phyloP scores from a whole-genome alignment of 2,329 filamentous ascomycete genomes.

The Zalaria obscura region DNA sequence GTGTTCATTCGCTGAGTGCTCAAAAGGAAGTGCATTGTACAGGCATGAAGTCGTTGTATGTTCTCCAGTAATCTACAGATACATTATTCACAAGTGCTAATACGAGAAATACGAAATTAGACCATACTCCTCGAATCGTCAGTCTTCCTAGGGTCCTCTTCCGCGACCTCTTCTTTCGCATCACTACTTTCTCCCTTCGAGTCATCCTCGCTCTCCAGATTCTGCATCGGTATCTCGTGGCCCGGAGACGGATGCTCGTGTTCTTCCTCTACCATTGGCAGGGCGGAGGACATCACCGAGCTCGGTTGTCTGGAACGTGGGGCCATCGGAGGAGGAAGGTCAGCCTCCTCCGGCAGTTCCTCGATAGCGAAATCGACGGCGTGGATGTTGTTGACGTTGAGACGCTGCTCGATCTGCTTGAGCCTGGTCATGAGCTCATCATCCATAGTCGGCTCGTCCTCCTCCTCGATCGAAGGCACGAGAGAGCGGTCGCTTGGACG shows the following conservation, averaged over 20 bases:
- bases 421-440: slow-evolving; percentile 3
- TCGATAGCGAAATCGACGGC: slow-evolving; percentile 3
- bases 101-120: not conserved
- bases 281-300: no score
- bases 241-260: not conserved
- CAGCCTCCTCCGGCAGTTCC: not conserved
- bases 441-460: not conserved
- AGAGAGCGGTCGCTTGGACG: not conserved
- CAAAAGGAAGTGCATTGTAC: no score
- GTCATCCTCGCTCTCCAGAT: not conserved
- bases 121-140: slow-evolving; percentile 3
- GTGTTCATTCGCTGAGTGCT: no score
- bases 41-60: no score
- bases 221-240: not conserved
- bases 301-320: no score
- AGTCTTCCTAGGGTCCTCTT: slow-evolving; percentile 1
- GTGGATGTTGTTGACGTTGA: not conserved
- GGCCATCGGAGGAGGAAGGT: no score
- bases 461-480: not conserved
- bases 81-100: no score
- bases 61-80: no score
- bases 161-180: not conserved
- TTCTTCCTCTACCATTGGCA: not conserved
- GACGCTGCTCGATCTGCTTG: not conserved
- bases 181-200: not conserved